Evolutionary conservation across 2,329 filamentous ascomycete species (phyloP).

Genomic region (Penicillium sp.): DNA sequence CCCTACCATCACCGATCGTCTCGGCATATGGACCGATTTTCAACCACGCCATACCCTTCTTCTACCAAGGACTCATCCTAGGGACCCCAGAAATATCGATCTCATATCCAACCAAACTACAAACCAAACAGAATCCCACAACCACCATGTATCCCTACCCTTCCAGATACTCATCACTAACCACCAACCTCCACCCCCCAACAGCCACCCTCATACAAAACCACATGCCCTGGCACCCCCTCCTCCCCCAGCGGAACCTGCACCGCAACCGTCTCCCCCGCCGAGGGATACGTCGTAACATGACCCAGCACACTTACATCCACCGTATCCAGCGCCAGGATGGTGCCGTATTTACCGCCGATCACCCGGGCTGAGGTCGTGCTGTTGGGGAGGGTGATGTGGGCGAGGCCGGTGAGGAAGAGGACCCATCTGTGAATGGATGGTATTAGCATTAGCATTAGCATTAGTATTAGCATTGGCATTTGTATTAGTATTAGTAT

Average conservation of each 20-base stretch:
- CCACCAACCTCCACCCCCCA: slow-evolving; percentile 16
- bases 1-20: too few species aligned
- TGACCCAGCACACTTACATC: slow-evolving; percentile 47
- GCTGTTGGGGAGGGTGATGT: slow-evolving; percentile 47
- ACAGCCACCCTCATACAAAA: slow-evolving; percentile 48
- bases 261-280: slow-evolving; percentile 40
- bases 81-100: too few species aligned
- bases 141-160: too few species aligned
- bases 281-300: slow-evolving; percentile 44
- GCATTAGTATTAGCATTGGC: neutral
- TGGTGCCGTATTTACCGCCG: slow-evolving; percentile 46
- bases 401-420: slow-evolving; percentile 46
- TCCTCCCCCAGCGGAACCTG: slow-evolving; percentile 41
- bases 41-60: too few species aligned
- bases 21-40: too few species aligned
- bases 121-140: too few species aligned
- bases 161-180: neutral
- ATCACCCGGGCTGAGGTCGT: slow-evolving; percentile 40
- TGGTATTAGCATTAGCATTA: neutral
- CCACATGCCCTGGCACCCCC: slow-evolving; percentile 41
- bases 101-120: too few species aligned
- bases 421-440: slow-evolving; percentile 31
- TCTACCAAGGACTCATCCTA: too few species aligned
- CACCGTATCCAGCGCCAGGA: slow-evolving; percentile 48
- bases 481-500: neutral